phyloP scores from a whole-genome alignment of 352 stramenopile genomes.

The Globisporangium parvum region DNA sequence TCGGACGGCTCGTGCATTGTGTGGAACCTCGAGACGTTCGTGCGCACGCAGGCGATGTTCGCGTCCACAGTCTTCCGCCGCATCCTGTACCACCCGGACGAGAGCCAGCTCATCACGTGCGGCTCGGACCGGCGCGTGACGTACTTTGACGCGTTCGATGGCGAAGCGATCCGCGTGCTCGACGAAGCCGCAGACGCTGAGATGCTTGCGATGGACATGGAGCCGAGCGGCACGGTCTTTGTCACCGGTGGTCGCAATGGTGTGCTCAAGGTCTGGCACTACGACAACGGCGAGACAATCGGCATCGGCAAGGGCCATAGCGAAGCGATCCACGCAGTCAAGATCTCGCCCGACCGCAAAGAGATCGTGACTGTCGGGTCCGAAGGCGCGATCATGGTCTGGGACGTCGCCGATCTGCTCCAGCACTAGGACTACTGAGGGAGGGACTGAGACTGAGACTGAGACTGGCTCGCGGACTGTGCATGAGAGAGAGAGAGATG shows the following conservation, averaged over 20 bases:
- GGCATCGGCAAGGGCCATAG: conserved; percentile 90
- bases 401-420: conserved; percentile 19
- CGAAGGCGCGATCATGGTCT: no score
- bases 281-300: conserved; percentile 92
- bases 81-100: conserved; percentile 94
- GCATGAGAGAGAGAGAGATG: no score
- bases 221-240: conserved; percentile 85
- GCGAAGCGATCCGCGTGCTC: conserved; percentile 91
- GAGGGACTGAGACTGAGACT: no score
- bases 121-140: conserved; percentile 94
- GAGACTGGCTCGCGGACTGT: no score
- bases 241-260: conserved; percentile 89
- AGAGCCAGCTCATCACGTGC: conserved; percentile 95
- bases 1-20: conserved; percentile 92
- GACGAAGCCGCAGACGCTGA: conserved; percentile 87
- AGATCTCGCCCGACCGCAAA: conserved; percentile 90
- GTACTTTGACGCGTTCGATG: conserved; percentile 96
- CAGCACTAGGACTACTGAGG: no score
- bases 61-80: conserved; percentile 93
- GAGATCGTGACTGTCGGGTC: conserved; percentile 93
- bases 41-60: conserved; percentile 93
- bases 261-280: conserved; percentile 94
- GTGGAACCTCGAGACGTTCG: conserved; percentile 93
- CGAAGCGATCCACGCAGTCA: conserved; percentile 90
- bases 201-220: conserved; percentile 93